A percentile compares a stretch with the other conserved stretches of the same genome.
phyloP scores from a whole-genome alignment of 108 stramenopile species.

The Conticribra weissflogii region DNA sequence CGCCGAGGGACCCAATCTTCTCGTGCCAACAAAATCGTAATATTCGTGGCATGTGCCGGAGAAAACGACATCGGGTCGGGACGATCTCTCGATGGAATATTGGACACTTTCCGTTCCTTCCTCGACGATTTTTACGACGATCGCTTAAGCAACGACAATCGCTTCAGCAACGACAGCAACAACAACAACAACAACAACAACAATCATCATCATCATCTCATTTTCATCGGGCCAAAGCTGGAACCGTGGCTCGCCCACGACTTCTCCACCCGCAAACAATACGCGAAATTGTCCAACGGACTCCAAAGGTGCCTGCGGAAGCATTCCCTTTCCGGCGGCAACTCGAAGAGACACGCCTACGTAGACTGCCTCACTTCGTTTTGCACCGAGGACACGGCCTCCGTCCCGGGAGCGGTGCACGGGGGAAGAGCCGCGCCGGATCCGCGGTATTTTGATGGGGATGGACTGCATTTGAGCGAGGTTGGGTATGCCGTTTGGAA shows the following conservation, averaged over 20 bases:
- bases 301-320: constrained; percentile 50
- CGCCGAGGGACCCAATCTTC: not conserved
- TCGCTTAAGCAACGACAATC: not conserved
- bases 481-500: constrained; percentile 78
- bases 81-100: constrained; percentile 44
- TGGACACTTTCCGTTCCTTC: constrained; percentile 36
- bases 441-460: constrained; percentile 56
- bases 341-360: constrained; percentile 39
- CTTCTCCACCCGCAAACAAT: constrained; percentile 56
- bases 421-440: constrained; percentile 68
- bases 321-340: constrained; percentile 18
- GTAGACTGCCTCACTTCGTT: constrained; percentile 77
- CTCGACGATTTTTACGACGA: constrained; percentile 34
- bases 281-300: constrained; percentile 60
- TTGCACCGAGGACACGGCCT: constrained; percentile 56
- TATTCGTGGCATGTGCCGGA: constrained; percentile 80
- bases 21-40: constrained; percentile 1
- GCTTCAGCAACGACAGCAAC: not conserved
- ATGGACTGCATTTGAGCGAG: constrained; percentile 70
- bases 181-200: constrained; percentile 10
- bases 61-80: constrained; percentile 77
- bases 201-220: constrained; percentile 28
- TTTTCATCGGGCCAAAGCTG: constrained; percentile 83
- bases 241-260: constrained; percentile 83
- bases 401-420: constrained; percentile 56